Base-by-base conservation (phyloP, 164 flowering plant genomes). In the Pachysandra terminalis region DNA sequence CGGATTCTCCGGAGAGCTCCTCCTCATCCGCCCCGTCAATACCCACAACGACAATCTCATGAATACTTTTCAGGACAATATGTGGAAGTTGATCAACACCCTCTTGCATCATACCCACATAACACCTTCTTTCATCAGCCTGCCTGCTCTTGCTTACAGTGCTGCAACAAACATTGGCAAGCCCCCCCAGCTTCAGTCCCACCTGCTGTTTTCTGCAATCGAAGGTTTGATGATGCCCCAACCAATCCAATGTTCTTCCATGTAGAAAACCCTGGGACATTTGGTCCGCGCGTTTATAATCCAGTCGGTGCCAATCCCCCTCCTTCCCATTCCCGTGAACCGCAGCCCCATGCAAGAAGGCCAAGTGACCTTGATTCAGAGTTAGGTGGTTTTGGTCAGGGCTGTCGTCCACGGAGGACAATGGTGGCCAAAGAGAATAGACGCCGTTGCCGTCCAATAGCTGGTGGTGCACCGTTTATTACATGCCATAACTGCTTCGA, bases 141-240 rank as follows among this genome's bases (percentile, higher is more conserved):
- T 52, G 58, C 86, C 9, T 89, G 93, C 77, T 76, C 86, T 70
- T 90, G 95, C 69, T 71, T 70, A 37, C 81, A 75, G n/a, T 90
- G 93, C 71, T 79, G 69, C 79, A 76, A 79, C 37, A 81, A 71
- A 56, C 80, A 81, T 56, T 75, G 70, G 75, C 81, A 77, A 66
- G 78, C 63, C 26, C 64, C 24, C 12, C 80, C 84, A 9, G 61
- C 69, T 27, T 81, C 79, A 64, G 79, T 70, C 57, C 84, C 82
- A 53, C 75, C 78, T 41, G 19, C 75, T 28, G 60, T 72, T 64
- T 56, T 71, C 14, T 13, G 56, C 60, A 71, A 83, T 68, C 71
- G 66, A 63, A 74, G 81, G 49, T 79, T 79, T 40, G 59, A 72
- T 13, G 76, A 77, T 67, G 61, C 64, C 15, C 75, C 78, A 57